Percentiles rank a stretch among this genome's conserved stretches.
phyloP scores from a whole-genome alignment of 805 yeast species.

The Starmerella ratchasimensis region DNA sequence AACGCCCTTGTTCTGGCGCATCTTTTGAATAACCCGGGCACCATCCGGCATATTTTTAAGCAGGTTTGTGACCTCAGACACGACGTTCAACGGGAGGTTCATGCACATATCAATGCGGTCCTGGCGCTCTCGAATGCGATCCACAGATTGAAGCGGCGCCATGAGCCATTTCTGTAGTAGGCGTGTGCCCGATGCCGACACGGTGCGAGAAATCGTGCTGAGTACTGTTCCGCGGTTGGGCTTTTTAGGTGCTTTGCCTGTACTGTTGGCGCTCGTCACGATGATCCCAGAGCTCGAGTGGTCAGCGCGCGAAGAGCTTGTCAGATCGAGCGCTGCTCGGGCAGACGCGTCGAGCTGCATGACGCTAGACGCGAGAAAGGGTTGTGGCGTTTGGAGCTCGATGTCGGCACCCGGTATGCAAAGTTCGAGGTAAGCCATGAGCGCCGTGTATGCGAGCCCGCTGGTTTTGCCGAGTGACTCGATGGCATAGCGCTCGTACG shows the following conservation, averaged over 20 bases:
- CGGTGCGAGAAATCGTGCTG: conserved; percentile 56
- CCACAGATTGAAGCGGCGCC: conserved; percentile 54
- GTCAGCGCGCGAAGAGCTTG: conserved; percentile 23
- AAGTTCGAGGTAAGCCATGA: conserved; percentile 55
- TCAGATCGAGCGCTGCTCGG: conserved; percentile 41
- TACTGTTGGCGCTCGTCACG: not conserved
- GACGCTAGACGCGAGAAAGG: conserved; percentile 37
- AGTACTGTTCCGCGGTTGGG: conserved; percentile 46
- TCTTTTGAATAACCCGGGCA: conserved; percentile 26
- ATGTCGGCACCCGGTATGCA: conserved; percentile 58
- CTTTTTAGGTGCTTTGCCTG: not conserved
- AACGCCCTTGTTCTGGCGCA: conserved; percentile 30
- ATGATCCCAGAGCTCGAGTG: too few species aligned
- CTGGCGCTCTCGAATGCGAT: conserved; percentile 45
- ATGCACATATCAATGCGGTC: conserved; percentile 35
- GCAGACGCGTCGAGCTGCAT: conserved; percentile 61
- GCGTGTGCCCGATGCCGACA: conserved; percentile 70
- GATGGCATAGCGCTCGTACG: conserved; percentile 2
- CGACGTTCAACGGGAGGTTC: conserved; percentile 32
- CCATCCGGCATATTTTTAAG: conserved; percentile 42
- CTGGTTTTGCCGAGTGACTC: conserved; percentile 27
- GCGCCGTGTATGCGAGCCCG: conserved; percentile 45
- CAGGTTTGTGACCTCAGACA: conserved; percentile 42
- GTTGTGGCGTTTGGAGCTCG: conserved; percentile 53
- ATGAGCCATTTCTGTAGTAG: conserved; percentile 69